Percentiles rank a stretch among this genome's conserved stretches.
Conservation (phyloP, 371 early-diverging fungal genomes). For the Mortierella polycephala region DNA sequence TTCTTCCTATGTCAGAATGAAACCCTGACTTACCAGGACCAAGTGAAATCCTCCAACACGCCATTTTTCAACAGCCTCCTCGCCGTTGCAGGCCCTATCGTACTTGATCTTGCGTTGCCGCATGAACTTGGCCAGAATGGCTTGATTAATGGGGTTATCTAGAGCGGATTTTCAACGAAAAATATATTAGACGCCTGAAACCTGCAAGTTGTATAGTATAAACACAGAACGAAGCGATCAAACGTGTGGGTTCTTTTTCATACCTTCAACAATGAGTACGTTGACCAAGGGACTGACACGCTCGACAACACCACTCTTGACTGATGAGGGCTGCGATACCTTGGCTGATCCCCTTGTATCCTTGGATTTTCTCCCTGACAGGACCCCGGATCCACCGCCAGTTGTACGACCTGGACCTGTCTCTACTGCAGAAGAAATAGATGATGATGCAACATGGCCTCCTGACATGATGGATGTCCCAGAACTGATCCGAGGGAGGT, state of each 20-base stretch:
- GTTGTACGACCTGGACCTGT: background rate
- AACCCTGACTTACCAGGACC: constrained; percentile 67
- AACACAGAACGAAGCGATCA: background rate
- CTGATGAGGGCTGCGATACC: constrained; percentile 6
- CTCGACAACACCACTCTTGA: constrained; percentile 51
- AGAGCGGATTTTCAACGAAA: background rate
- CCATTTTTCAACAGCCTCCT: constrained; percentile 83
- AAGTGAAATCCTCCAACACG: constrained; percentile 77
- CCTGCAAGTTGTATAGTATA: too few relatives aligned
- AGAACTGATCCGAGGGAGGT: constrained; percentile 3
- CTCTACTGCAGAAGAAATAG: constrained; percentile 2
- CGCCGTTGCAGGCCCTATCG: constrained; percentile 78
- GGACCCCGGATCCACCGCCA: background rate
- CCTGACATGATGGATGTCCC: background rate
- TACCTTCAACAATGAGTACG: constrained; percentile 87
- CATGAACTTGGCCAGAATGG: constrained; percentile 80
- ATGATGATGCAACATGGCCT: constrained; percentile 7
- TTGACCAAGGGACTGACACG: constrained; percentile 74
- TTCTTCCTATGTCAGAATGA: background rate
- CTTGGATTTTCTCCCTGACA: constrained; percentile 17
- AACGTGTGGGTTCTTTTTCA: background rate
- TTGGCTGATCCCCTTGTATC: constrained; percentile 10
- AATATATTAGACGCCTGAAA: background rate
- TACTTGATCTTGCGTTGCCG: constrained; percentile 76
- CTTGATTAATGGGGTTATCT: constrained; percentile 85